Evolutionary conservation across 139 green algal genomes (phyloP).

Genomic region (Micractinium sp.): DNA sequence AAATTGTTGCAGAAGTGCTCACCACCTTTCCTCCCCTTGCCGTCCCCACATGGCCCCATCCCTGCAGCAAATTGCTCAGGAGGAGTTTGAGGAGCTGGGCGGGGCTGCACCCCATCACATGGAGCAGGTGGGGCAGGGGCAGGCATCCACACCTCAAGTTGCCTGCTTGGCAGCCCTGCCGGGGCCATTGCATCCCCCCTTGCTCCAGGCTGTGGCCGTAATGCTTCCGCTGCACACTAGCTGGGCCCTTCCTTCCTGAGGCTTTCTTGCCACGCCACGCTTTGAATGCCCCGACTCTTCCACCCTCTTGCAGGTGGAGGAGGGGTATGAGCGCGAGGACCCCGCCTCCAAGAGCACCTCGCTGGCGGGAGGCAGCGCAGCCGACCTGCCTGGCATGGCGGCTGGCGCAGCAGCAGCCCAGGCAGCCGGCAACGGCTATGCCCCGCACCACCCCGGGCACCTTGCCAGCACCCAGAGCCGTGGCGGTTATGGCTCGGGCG

Average conservation of each 20-base stretch:
- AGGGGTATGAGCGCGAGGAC: not conserved
- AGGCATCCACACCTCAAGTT: not conserved
- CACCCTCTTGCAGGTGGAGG: not conserved
- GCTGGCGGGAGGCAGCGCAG: not conserved
- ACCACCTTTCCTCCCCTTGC: not conserved
- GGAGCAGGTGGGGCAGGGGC: not conserved
- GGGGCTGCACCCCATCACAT: not conserved
- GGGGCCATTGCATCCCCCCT: not conserved
- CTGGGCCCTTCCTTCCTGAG: not conserved
- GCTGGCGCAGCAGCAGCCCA: not conserved
- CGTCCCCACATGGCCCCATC: not conserved
- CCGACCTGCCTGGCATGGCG: not conserved
- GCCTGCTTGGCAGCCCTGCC: not conserved
- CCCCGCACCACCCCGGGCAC: not conserved
- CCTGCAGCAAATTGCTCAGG: constrained; percentile 22
- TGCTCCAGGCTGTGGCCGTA: not conserved
- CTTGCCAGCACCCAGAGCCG: too few species aligned
- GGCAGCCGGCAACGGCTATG: not conserved
- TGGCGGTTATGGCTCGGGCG: not conserved
- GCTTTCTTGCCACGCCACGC: not conserved
- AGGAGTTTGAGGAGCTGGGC: constrained; percentile 27
- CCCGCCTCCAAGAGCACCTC: not conserved
- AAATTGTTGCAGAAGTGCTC: not conserved
- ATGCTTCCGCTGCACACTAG: not conserved
- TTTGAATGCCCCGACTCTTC: not conserved